Evolutionary conservation across 73 alveolate species (phyloP).

Genomic region (Durusdinium trenchii): DNA sequence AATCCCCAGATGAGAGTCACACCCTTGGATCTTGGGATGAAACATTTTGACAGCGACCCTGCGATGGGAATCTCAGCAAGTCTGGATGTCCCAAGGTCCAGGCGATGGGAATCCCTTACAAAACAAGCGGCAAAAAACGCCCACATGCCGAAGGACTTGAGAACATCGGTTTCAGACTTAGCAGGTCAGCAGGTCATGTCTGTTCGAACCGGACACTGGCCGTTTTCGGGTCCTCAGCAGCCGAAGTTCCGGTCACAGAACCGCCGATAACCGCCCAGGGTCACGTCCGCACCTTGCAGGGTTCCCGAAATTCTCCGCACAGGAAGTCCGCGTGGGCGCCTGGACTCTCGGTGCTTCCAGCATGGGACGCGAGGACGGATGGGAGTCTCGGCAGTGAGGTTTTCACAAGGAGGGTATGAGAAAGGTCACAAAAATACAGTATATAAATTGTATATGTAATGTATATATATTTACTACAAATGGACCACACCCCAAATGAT

Average conservation of each 20-base stretch:
- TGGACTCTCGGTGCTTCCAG: too few relatives aligned
- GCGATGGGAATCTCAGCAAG: too few relatives aligned
- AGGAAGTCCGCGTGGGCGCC: slow-evolving; percentile 28
- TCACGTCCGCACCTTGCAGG: slow-evolving; percentile 25
- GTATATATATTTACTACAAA: not conserved
- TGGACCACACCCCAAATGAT: not conserved
- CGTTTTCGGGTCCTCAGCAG: not conserved
- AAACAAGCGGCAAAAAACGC: too few relatives aligned
- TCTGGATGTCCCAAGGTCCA: too few relatives aligned
- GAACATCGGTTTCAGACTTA: not conserved
- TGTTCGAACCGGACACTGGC: not conserved
- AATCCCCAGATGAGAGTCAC: too few relatives aligned
- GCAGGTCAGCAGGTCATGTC: not conserved
- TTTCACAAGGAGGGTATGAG: not conserved
- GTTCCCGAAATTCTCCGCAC: slow-evolving; percentile 60
- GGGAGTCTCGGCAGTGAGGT: not conserved
- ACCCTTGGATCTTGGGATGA: too few relatives aligned
- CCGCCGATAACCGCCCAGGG: not conserved
- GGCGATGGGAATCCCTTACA: too few relatives aligned
- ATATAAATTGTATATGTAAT: too few relatives aligned
- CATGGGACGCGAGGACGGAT: too few relatives aligned
- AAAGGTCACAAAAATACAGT: not conserved
- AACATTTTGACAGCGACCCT: too few relatives aligned
- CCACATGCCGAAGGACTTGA: not conserved
- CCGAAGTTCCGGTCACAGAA: not conserved